Evolutionary conservation across 768 basidiomycete genomes (phyloP).

Genomic region (Nevesoporus exiguus): DNA sequence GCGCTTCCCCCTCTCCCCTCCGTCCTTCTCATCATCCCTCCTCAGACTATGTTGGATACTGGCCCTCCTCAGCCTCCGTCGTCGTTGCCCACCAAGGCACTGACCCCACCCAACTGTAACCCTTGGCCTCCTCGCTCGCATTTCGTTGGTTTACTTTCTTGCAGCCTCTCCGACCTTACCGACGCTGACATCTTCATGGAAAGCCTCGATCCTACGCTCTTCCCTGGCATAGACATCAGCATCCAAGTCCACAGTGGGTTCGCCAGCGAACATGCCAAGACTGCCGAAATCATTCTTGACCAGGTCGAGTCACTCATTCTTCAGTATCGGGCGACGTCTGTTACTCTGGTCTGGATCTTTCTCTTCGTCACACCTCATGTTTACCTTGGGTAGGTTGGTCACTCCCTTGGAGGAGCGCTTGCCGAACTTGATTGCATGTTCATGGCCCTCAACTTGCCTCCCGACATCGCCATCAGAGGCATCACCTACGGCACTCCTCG

Average conservation of each 20-base stretch:
- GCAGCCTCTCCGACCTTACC: conserved; percentile 49
- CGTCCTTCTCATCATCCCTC: background rate
- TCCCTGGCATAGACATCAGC: conserved; percentile 48
- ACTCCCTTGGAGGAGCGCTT: conserved; percentile 52
- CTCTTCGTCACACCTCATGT: background rate
- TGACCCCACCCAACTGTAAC: conserved; percentile 52
- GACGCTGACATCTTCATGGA: conserved; percentile 42
- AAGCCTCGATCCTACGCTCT: conserved; percentile 43
- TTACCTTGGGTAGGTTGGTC: conserved; percentile 35
- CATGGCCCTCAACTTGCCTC: conserved; percentile 46
- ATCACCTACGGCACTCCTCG: conserved; percentile 32
- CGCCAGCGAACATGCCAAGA: conserved; percentile 46
- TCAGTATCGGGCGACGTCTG: conserved; percentile 34
- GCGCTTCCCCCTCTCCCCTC: background rate
- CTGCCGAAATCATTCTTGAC: conserved; percentile 42
- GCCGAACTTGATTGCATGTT: conserved; percentile 50
- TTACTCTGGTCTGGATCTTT: conserved; percentile 37
- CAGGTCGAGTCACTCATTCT: conserved; percentile 42
- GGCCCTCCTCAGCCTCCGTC: conserved; percentile 46
- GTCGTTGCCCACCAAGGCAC: conserved; percentile 65
- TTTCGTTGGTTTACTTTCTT: background rate
- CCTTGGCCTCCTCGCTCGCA: background rate
- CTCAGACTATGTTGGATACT: conserved; percentile 56
- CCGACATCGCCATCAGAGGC: conserved; percentile 31
- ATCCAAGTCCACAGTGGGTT: conserved; percentile 56